Percentiles rank a stretch among this genome's conserved stretches.
These are phyloP conservation scores for Amanita phalloides DNA, from an alignment of 768 basidiomycete species.

Conservation along the genomic window DNA sequence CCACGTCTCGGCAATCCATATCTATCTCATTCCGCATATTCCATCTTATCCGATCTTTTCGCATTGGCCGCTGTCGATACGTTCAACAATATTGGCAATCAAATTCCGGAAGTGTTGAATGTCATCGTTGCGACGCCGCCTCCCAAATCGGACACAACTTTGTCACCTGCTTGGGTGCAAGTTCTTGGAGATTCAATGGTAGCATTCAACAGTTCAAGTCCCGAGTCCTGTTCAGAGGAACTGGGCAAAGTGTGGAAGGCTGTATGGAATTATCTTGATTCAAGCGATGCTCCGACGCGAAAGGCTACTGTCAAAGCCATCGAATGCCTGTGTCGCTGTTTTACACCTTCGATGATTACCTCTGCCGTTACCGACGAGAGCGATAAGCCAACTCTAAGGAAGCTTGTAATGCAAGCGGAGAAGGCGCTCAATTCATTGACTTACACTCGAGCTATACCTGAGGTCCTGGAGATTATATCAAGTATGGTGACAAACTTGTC, in stretches of 20 bases:
- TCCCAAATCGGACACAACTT: slow-evolving; percentile 50
- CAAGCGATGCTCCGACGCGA: slow-evolving; percentile 46
- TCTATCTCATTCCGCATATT: slow-evolving; percentile 81
- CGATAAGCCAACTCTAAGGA: slow-evolving; percentile 44
- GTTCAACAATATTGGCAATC: slow-evolving; percentile 35
- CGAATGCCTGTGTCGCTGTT: slow-evolving; percentile 53
- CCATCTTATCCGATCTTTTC: slow-evolving; percentile 77
- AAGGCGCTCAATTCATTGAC: slow-evolving; percentile 65
- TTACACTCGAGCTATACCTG: slow-evolving; percentile 68
- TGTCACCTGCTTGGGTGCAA: slow-evolving; percentile 71
- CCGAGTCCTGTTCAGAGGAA: slow-evolving; percentile 40
- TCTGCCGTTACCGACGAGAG: slow-evolving; percentile 37
- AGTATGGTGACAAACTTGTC: slow-evolving; percentile 58
- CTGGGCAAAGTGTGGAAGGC: slow-evolving; percentile 62
- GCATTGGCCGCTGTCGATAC: slow-evolving; percentile 39
- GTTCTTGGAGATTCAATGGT: slow-evolving; percentile 67
- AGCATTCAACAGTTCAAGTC: slow-evolving; percentile 43
- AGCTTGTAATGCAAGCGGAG: slow-evolving; percentile 50
- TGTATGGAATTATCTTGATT: slow-evolving; percentile 72
- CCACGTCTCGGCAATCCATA: slow-evolving; percentile 86
- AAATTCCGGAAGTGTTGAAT: slow-evolving; percentile 51
- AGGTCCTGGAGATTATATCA: slow-evolving; percentile 64
- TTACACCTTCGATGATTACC: slow-evolving; percentile 52
- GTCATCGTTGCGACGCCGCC: slow-evolving; percentile 64
- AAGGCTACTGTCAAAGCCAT: slow-evolving; percentile 58